Conservation (phyloP, 2,329 filamentous ascomycete species). For the Setomelanomma holmii region DNA sequence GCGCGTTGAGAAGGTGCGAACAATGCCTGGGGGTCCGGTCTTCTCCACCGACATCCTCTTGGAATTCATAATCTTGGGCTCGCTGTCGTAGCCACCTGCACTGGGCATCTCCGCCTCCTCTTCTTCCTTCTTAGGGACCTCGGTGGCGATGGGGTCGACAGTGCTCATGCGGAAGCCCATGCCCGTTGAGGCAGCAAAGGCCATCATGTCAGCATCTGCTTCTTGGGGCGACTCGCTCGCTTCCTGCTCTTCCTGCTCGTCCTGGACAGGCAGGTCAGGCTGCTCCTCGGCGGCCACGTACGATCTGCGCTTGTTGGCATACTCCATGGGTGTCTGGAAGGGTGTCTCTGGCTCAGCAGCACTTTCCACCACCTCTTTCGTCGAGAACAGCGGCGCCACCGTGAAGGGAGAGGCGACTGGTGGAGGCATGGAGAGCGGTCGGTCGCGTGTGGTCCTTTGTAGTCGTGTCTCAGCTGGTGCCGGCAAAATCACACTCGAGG, state of each 20-base stretch:
- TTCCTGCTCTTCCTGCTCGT: neutral
- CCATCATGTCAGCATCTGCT: constrained; percentile 37
- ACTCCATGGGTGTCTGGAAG: constrained; percentile 34
- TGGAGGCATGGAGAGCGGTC: constrained; percentile 42
- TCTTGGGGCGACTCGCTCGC: constrained; percentile 14
- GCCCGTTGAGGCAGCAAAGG: constrained; percentile 41
- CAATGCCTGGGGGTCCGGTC: constrained; percentile 38
- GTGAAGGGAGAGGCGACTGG: constrained; percentile 29
- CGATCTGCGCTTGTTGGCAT: constrained; percentile 25
- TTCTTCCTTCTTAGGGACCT: constrained; percentile 17
- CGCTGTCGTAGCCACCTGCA: constrained; percentile 28
- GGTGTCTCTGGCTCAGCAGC: constrained; percentile 17
- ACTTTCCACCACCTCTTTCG: constrained; percentile 2
- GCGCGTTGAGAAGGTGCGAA: constrained; percentile 44
- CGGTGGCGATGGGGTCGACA: constrained; percentile 20
- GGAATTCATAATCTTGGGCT: constrained; percentile 41
- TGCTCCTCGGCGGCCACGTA: constrained; percentile 32
- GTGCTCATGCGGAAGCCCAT: constrained; percentile 37
- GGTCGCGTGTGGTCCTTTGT: constrained; percentile 24
- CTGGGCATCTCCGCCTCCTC: constrained; percentile 27
- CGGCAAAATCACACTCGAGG: constrained; percentile 40
- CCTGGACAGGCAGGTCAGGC: constrained; percentile 17
- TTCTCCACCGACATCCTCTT: constrained; percentile 48
- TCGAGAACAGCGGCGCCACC: constrained; percentile 6
- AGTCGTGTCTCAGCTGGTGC: constrained; percentile 27